Evolutionary conservation across 768 basidiomycete genomes (phyloP), one percentile per base, ranked within the genome.

Genomic region (Hemileccinum impolitum): DNA sequence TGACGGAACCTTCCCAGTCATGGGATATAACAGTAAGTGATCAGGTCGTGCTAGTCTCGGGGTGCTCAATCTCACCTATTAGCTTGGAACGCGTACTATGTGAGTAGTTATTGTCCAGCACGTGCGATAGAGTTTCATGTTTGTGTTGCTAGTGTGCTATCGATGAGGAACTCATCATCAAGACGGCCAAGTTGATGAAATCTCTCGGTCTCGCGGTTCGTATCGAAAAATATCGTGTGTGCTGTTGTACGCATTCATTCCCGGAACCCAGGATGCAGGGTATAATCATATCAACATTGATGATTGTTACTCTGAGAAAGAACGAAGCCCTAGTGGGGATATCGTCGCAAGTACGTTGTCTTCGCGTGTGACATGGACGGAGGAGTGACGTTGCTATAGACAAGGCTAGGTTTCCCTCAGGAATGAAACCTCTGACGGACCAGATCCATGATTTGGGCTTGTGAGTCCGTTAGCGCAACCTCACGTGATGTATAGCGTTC

Each of bases 51-150:
- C 18, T 34, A 15, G 52, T 28, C 13, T 21, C 7, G 44, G 36
- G 21, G 32, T 59, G 42, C 46, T 52, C 17, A 56, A 21, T 38
- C 18, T 25, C 19, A 15, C 28, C 35, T 36, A 25, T 31, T 42
- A 85, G 84, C 84, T 6, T 85, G 84, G 84, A 85, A 85, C 60
- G 84, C 81, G 7, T 84, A 80, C 60, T 75, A 83, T 55, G 82
- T 83, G 51, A 45, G 74, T 57, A 12, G 13, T 15, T 31, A 28
- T 34, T n/a, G 19, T 35, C 11, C 26, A 3, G 9, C 42, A 47
- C 32, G 23, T 31, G n/a, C 12, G 9, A 43, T 43, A 12, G 17
- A 21, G 36, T 18, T 31, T 45, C 17, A 43, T 35, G 25, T 43
- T 15, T 21, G 32, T 40, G 17, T 31, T 35, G 38, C 10, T 55